A percentile compares a stretch with the other conserved stretches of the same genome.
Evolutionary conservation across 768 basidiomycete genomes (phyloP).

Genomic region (Termitomyces titanicus): DNA sequence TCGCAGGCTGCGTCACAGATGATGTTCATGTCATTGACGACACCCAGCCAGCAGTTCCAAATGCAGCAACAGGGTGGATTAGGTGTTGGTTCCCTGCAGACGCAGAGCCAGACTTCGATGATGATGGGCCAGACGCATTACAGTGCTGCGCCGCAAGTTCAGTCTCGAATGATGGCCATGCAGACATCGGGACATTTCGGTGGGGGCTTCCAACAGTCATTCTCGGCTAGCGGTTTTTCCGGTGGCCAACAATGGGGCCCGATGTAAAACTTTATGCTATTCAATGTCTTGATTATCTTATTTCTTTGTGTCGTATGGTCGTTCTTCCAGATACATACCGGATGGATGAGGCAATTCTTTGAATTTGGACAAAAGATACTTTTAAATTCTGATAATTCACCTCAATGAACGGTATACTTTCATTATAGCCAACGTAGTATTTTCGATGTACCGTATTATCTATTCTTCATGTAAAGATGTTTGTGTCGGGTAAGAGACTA

Average conservation of each 20-base stretch:
- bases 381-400: not conserved
- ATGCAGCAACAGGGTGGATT: constrained; percentile 15
- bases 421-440: not conserved
- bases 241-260: constrained; percentile 34
- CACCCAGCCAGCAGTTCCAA: constrained; percentile 24
- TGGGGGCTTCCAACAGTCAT: constrained; percentile 16
- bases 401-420: not conserved
- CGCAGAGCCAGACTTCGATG: constrained; percentile 16
- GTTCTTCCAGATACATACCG: not conserved
- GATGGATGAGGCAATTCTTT: not conserved
- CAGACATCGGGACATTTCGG: constrained; percentile 21
- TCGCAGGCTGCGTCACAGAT: constrained; percentile 15
- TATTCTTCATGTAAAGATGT: not conserved
- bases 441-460: not conserved
- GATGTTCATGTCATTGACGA: constrained; percentile 19
- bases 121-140: constrained; percentile 2
- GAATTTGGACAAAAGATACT: not conserved
- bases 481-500: not conserved
- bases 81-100: constrained; percentile 6
- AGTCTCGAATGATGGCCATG: constrained; percentile 4
- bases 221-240: constrained; percentile 8
- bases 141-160: not conserved
- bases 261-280: constrained; percentile 19
- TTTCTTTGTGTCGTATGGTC: not conserved
- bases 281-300: not conserved